Conservation (phyloP, 2,329 filamentous ascomycete genomes). For the Chaetomiaceae sp. region DNA sequence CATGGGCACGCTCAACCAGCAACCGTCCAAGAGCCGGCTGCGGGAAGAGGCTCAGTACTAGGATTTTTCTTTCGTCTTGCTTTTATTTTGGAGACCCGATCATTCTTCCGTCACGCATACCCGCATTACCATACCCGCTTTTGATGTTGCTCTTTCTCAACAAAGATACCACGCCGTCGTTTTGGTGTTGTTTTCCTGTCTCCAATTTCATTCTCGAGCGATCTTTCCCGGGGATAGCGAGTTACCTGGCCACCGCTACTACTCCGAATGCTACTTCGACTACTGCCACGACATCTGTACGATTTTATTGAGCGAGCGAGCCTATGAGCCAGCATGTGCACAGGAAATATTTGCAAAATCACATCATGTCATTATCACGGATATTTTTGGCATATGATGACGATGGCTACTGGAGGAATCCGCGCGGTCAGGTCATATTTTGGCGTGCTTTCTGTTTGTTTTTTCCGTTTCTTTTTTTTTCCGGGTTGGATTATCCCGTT, state of each 20-base stretch:
- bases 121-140: neutral
- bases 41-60: conserved; percentile 51
- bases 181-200: conserved; percentile 7
- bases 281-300: conserved; percentile 15
- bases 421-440: neutral
- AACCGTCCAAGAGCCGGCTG: conserved; percentile 50
- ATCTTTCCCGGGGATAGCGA: neutral
- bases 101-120: neutral
- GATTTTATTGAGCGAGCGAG: conserved; percentile 11
- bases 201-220: neutral
- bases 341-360: conserved; percentile 2
- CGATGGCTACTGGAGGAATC: neutral
- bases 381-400: neutral
- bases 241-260: too few species aligned
- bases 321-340: conserved; percentile 2
- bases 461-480: neutral
- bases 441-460: neutral
- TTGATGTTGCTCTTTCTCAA: neutral
- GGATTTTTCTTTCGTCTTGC: conserved; percentile 26
- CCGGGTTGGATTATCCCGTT: neutral
- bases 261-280: too few species aligned
- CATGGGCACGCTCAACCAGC: conserved; percentile 46
- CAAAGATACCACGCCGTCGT: conserved; percentile 24
- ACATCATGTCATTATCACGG: neutral
- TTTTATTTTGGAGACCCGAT: conserved; percentile 19